Evolutionary conservation across 2,329 filamentous ascomycete genomes (phyloP), one percentile per base, ranked within the genome.

Genomic region (Penicillium sp.): DNA sequence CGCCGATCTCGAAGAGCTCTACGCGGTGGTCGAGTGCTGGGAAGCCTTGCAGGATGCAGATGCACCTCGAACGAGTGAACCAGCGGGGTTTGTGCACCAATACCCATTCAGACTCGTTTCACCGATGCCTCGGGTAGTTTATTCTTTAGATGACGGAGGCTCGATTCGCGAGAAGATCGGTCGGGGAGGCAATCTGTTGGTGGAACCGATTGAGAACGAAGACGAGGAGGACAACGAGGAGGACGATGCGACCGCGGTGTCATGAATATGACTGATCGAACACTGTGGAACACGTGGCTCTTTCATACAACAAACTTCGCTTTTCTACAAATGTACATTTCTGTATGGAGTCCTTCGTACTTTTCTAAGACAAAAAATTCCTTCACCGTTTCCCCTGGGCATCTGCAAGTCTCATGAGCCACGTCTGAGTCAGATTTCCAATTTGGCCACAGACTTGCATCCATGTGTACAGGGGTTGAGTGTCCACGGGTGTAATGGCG

Each of bases 11-110:
- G 93, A 97, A 69, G 92, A 97, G 66, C 76, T 99, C 5, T 97
- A 97, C 72, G 94, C 93, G 0, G 97, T 96, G 75, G 92, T 97
- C 2, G 94, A 99, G 69, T 97, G 93, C 75, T 88, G 92, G 69
- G 86, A 90, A 48, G 63, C 88, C 5, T 64, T 92, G 3, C 73
- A 81, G 34, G 73, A 56, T 40, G 53, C 75, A 29, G 34, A 59
- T 48, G 45, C 64, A 52, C 56, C 74, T 14, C 69, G 76, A 31
- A 73, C 72, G 1, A 67, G 74, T 4, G 74, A 84, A 62, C 90
- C 91, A 0, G 77, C 81, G 21, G 83, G 77, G 11, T 97, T 94
- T 69, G 79, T 86, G 61, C 92, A 97, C 71, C 79, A 86, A 63
- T 99, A 94, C 75, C 77, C 77, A n/a, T 99, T 99, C 74, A 83